phyloP scores from a whole-genome alignment of 768 basidiomycete species.

The Lactarius tabidus region DNA sequence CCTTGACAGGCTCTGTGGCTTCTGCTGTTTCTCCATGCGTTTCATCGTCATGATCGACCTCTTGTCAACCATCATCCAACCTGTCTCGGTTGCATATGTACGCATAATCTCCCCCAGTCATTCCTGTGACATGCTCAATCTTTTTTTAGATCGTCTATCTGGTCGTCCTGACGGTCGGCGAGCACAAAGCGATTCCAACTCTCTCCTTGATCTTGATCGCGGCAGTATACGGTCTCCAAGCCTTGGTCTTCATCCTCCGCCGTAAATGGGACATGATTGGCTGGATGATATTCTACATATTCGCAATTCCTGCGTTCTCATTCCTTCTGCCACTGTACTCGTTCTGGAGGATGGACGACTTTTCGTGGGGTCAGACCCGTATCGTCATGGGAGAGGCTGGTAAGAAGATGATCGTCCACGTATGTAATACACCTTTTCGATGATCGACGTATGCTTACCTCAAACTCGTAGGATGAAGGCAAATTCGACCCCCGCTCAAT shows the following conservation, averaged over 20 bases:
- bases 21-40: constrained; percentile 99
- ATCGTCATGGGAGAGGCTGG: constrained; percentile 91
- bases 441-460: constrained; percentile 3
- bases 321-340: constrained; percentile 92
- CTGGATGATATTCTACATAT: constrained; percentile 95
- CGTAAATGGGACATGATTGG: constrained; percentile 99
- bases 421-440: constrained; percentile 38
- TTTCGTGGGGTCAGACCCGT: constrained; percentile 93
- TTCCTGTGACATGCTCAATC: background rate
- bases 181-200: constrained; percentile 65
- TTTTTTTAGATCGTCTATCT: constrained; percentile 74
- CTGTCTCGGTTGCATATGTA: constrained; percentile 87
- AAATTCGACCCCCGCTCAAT: constrained; percentile 93
- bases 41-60: constrained; percentile 98
- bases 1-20: constrained; percentile 87
- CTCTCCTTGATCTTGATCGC: constrained; percentile 90
- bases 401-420: constrained; percentile 93
- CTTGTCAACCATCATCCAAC: constrained; percentile 78
- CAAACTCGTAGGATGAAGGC: constrained; percentile 75
- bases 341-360: constrained; percentile 98
- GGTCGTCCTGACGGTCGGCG: constrained; percentile 69
- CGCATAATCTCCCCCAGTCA: constrained; percentile 33
- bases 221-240: constrained; percentile 92
- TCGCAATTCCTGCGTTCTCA: constrained; percentile 90
- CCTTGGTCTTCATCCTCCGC: constrained; percentile 84